A percentile compares a stretch with the other conserved stretches of the same genome.
phyloP scores from a whole-genome alignment of 768 basidiomycete genomes.

The Lentinula lateritia region DNA sequence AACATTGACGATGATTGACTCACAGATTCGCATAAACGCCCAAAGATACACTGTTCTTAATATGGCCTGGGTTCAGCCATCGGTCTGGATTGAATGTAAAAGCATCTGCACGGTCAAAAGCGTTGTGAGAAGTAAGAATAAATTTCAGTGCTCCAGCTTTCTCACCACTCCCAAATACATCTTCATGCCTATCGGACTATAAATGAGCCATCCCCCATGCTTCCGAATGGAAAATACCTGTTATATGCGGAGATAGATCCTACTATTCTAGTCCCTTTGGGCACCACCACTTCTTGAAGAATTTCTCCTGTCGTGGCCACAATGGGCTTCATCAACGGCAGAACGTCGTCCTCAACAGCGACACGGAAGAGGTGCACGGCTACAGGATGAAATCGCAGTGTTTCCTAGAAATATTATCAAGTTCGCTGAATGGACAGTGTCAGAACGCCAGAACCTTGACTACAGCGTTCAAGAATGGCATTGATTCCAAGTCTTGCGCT shows the following conservation, averaged over 20 bases:
- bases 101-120: slow-evolving; percentile 20
- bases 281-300: slow-evolving; percentile 26
- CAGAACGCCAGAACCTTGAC: no score
- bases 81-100: slow-evolving; percentile 33
- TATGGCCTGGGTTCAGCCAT: slow-evolving; percentile 24
- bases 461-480: background rate
- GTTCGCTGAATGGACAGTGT: background rate
- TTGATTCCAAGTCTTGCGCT: background rate
- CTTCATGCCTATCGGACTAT: slow-evolving; percentile 17
- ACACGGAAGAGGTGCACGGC: slow-evolving; percentile 29
- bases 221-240: slow-evolving; percentile 18
- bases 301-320: slow-evolving; percentile 24
- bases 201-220: slow-evolving; percentile 3
- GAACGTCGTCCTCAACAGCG: slow-evolving; percentile 36
- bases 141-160: background rate
- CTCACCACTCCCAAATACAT: slow-evolving; percentile 28
- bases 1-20: slow-evolving; percentile 5
- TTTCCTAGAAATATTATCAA: slow-evolving; percentile 28
- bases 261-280: slow-evolving; percentile 27
- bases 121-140: background rate
- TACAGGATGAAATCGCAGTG: slow-evolving; percentile 37
- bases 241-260: slow-evolving; percentile 31
- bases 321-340: slow-evolving; percentile 37
- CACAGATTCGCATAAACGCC: slow-evolving; percentile 29
- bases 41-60: slow-evolving; percentile 20